Evolutionary conservation across 75 land plant genomes (phyloP).

Genomic region (Selaginella tamariscina): DNA sequence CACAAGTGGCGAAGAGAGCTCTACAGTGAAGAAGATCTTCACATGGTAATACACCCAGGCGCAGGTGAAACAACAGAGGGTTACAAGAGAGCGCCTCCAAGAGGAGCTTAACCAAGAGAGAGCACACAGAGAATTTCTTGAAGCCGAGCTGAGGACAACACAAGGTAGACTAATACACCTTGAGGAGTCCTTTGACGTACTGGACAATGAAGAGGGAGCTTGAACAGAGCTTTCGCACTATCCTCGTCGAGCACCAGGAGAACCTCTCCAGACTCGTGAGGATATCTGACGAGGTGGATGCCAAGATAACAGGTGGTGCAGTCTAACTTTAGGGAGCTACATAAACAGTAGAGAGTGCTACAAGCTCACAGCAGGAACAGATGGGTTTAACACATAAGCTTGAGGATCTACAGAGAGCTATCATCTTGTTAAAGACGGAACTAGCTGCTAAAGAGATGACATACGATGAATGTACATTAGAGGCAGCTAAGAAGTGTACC

Average conservation of each 20-base stretch:
- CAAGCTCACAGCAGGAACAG: not conserved
- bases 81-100: not conserved
- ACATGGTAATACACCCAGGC: not conserved
- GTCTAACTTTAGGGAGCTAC: not conserved
- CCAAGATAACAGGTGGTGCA: not conserved
- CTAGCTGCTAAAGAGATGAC: not conserved
- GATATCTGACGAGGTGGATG: not conserved
- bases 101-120: not conserved
- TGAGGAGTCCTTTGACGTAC: not conserved
- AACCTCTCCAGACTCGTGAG: not conserved
- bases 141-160: not conserved
- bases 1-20: not conserved
- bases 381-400: not conserved
- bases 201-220: not conserved
- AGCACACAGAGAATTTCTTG: not conserved
- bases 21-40: not conserved
- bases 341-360: not conserved
- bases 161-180: not conserved
- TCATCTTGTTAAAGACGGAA: not conserved
- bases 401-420: not conserved
- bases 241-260: not conserved
- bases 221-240: not conserved
- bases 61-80: not conserved
- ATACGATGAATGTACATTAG: not conserved
- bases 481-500: not conserved